Evolutionary conservation across 208 protist species (phyloP).

Genomic region (Tritrichomonas foetus): DNA sequence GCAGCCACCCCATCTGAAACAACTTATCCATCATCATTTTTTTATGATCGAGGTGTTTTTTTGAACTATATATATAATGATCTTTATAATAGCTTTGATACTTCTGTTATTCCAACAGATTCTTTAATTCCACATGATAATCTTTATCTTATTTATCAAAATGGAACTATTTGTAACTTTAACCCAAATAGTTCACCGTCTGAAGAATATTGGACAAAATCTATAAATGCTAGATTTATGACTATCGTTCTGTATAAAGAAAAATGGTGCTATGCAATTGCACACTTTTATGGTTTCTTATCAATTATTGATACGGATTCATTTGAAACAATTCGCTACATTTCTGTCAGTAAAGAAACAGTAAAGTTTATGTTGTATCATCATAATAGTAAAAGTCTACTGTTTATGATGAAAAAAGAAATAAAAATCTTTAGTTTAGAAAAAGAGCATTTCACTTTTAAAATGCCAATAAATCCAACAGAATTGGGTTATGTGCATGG

Average conservation of each 20-base stretch:
- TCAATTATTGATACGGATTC: not conserved
- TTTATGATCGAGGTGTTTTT: not conserved
- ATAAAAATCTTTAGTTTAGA: not conserved
- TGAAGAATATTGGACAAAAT: not conserved
- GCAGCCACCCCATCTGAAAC: not conserved
- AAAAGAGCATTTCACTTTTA: not conserved
- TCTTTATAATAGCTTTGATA: not conserved
- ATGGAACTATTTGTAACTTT: not conserved
- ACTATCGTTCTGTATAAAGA: not conserved
- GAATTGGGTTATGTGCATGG: not conserved
- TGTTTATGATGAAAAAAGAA: not conserved
- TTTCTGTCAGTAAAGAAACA: not conserved
- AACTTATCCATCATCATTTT: not conserved
- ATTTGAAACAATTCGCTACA: not conserved
- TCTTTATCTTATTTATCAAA: not conserved
- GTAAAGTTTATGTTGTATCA: not conserved
- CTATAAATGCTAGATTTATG: not conserved
- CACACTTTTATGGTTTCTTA: not conserved
- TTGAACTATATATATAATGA: not conserved
- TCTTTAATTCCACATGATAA: not conserved
- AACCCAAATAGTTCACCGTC: not conserved
- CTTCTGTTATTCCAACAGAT: not conserved
- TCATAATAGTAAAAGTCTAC: not conserved
- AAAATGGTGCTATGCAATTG: not conserved
- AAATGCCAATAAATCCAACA: not conserved